Base-by-base conservation (phyloP, 139 green algal species). In the Astrephomene gubernaculifera region DNA sequence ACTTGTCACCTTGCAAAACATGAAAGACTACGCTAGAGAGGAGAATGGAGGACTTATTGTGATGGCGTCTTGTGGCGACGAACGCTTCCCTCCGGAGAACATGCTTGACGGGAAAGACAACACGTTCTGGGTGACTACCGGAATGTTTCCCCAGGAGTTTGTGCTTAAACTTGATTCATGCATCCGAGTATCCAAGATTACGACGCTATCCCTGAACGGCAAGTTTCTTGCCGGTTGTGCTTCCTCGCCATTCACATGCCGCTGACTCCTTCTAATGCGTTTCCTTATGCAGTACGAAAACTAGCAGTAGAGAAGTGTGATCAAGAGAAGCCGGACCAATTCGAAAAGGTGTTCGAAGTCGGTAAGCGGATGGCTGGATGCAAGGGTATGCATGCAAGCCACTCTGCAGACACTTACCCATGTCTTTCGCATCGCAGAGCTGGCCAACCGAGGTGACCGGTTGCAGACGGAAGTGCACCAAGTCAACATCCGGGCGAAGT, bases 61-160 rank as follows among this genome's bases (percentile, higher is more conserved):
- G n/a, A 90, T 92, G 89, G 86, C 91, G 0, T 87, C 91, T 0
- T 90, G 89, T 69, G 33, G 72, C 12, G 91, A 94, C 57, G 89
- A 91, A 63, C 54, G 82, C 29, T 92, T 91, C 63, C 89, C 87
- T 6, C 89, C 91, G 19, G 89, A 94, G 83, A 87, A 91, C 83
- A 88, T 90, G 80, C 79, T 93, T 4, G 89, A 93, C 67, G 87
- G 84, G 31, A 90, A 90, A 33, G 89, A 93, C 60, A 76, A 45
- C 76, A 92, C 73, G 6, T 94, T 93, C 87, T 94, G 91, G 91
- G 85, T 93, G 25, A 93, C 91, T 5, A 93, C 89, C 2, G 91
- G 91, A 39, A 87, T 90, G 64, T 94, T 92, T 41, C 91, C 89
- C 0, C 89, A 93, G 53, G 91, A 94, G 75, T 87, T 94, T 65